These are phyloP conservation scores for Thelonectria blattea DNA, from an alignment of 2,329 filamentous ascomycete genomes.

Conservation along the genomic window DNA sequence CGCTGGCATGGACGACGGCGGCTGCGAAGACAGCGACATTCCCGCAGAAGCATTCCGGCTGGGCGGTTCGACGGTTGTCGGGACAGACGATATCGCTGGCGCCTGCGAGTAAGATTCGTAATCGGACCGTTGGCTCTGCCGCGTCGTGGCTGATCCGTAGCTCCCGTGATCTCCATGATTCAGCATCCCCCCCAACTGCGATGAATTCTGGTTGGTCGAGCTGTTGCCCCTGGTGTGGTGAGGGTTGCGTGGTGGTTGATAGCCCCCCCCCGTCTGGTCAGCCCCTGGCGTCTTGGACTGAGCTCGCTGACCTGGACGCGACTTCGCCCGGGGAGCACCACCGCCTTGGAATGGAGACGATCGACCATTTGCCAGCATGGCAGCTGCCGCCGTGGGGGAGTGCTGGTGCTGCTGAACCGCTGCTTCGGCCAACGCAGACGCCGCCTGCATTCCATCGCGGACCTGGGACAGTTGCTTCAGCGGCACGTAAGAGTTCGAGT, in stretches of 20 bases:
- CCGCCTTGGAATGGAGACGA: slow-evolving; percentile 41
- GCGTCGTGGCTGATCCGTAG: slow-evolving; percentile 18
- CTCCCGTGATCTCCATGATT: slow-evolving; percentile 32
- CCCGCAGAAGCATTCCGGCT: slow-evolving; percentile 39
- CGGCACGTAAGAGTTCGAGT: slow-evolving; percentile 16
- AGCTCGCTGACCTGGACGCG: slow-evolving; percentile 44
- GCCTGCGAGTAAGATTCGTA: slow-evolving; percentile 45
- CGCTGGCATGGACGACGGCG: slow-evolving; percentile 27
- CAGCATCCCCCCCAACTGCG: slow-evolving; percentile 19
- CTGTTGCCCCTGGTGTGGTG: slow-evolving; percentile 23
- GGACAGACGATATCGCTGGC: slow-evolving; percentile 17
- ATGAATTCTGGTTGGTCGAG: slow-evolving; percentile 18
- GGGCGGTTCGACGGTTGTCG: slow-evolving; percentile 3
- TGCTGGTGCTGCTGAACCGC: slow-evolving; percentile 39
- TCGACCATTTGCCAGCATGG: slow-evolving; percentile 40
- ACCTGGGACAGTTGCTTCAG: slow-evolving; percentile 18
- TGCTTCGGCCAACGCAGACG: slow-evolving; percentile 19
- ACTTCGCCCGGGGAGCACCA: slow-evolving; percentile 38
- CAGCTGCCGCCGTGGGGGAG: slow-evolving; percentile 35
- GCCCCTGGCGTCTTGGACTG: slow-evolving; percentile 40
- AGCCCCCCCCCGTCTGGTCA: slow-evolving; percentile 24
- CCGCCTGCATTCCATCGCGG: slow-evolving; percentile 14
- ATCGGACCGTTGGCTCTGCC: slow-evolving; percentile 30
- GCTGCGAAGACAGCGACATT: slow-evolving; percentile 27
- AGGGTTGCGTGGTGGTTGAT: slow-evolving; percentile 23